Base-by-base conservation (phyloP, 2,329 filamentous ascomycete species). In the Dactylellina parvicollis region DNA sequence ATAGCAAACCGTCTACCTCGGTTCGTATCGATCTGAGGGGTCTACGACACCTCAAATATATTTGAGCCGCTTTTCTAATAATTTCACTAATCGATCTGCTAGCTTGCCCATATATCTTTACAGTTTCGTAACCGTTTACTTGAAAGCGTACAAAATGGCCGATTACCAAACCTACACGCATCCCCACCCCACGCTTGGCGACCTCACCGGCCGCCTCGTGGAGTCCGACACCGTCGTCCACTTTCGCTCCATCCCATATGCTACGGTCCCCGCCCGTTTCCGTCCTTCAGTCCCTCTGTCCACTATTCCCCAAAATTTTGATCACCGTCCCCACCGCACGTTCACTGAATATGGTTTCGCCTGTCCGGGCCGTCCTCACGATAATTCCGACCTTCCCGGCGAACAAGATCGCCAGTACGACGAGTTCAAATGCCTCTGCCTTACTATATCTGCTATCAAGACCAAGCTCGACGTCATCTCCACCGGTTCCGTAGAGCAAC, bases 341-440 rank as follows among this genome's bases (percentile, higher is more conserved):
- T 72, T 64, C 59, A 72, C 67, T 28, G 67, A 72, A 52, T 72
- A 72, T n/a, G 59, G 67, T n/a, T 72, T 52, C 59, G 67, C 42
- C 42, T 72, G 67, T 32, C 67, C 67, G 20, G 50, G 57, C 36
- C 57, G 67, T 28, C 59, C 67, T 2, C 67, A 72, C 12, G 67
- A 64, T 16, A 3, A 26, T 4, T 50, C 57, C 16, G 42, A 44
- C 16, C 67, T 72, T 14, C 67, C 57, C 16, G 67, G 36, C 20
- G 67, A 72, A 32, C 32, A 44, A 14, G 42, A 42, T 16, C 40
- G 49, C 12, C 32, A 64, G 38, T 72, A 72, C 36, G 67, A 72
- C 18, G 67, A 72, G 26, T 72, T 72, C 38, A 57, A 55, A 64
- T 72, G 67, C 40, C 36, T 72, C n/a, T 57, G 34, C 16, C 26